phyloP scores from a whole-genome alignment of 2,329 filamentous ascomycete species.

The Aspergillus ibericus region DNA sequence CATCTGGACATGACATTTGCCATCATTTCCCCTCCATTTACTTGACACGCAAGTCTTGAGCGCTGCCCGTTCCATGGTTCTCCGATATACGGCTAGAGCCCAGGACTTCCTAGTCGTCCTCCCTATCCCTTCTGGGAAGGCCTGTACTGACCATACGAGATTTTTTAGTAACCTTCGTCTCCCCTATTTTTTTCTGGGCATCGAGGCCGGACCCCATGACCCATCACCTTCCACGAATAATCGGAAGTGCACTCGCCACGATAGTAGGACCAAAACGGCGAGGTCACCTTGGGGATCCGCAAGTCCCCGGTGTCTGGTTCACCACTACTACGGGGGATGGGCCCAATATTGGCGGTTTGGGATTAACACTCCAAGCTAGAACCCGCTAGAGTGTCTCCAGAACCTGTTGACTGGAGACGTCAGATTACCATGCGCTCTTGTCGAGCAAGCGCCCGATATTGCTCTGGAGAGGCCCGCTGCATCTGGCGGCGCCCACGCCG shows the following conservation, averaged over 20 bases:
- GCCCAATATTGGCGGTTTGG: slow-evolving; percentile 17
- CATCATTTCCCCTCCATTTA: slow-evolving; percentile 13
- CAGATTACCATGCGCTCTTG: slow-evolving; percentile 16
- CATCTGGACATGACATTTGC: slow-evolving; percentile 3
- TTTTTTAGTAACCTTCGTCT: background rate
- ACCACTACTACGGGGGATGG: slow-evolving; percentile 10
- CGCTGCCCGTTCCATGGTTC: background rate
- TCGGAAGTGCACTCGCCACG: background rate
- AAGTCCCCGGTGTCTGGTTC: slow-evolving; percentile 12
- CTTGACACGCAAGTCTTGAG: slow-evolving; percentile 15
- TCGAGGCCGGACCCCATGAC: slow-evolving; percentile 2
- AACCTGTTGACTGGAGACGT: slow-evolving; percentile 29
- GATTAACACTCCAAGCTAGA: slow-evolving; percentile 29
- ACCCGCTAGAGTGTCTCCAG: slow-evolving; percentile 33
- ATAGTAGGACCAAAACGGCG: background rate
- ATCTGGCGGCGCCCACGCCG: background rate
- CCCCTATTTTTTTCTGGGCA: background rate
- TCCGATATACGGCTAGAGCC: background rate
- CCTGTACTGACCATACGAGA: background rate
- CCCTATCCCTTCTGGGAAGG: background rate
- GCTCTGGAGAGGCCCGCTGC: background rate
- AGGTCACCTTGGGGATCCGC: slow-evolving; percentile 10
- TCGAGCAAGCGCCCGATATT: background rate
- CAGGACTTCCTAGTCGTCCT: background rate
- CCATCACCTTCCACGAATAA: slow-evolving; percentile 15